phyloP scores from a whole-genome alignment of 164 flowering plant species.

The Umbilicus rupestris region DNA sequence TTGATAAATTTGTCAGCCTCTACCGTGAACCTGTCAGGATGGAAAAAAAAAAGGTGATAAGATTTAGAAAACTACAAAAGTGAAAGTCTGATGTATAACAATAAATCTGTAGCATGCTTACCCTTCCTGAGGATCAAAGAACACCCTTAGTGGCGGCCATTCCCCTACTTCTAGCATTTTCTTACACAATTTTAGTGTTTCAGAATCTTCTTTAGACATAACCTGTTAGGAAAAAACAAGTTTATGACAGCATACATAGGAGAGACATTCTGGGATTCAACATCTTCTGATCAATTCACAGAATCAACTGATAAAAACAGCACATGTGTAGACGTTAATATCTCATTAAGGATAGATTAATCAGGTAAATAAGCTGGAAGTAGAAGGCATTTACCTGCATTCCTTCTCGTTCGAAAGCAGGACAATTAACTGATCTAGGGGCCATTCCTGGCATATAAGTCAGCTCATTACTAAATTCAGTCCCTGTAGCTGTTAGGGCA shows the following conservation, averaged over 20 bases:
- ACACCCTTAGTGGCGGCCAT: slow-evolving; percentile 87
- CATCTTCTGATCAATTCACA: not conserved
- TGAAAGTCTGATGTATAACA: not conserved
- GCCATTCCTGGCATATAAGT: slow-evolving; percentile 82
- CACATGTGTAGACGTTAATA: not conserved
- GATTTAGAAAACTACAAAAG: not conserved
- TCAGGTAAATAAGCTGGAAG: not conserved
- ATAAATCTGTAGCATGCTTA: slow-evolving; percentile 15
- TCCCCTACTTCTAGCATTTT: slow-evolving; percentile 78
- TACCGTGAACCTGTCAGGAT: slow-evolving; percentile 67
- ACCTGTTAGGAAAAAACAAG: slow-evolving; percentile 27
- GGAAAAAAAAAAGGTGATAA: not conserved
- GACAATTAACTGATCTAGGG: slow-evolving; percentile 55
- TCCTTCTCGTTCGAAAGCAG: slow-evolving; percentile 62
- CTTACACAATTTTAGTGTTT: slow-evolving; percentile 63
- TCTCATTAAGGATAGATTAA: not conserved
- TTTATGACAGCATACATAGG: not conserved
- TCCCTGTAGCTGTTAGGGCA: slow-evolving; percentile 55
- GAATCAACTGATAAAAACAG: not conserved
- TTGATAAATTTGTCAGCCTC: slow-evolving; percentile 70
- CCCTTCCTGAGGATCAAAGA: slow-evolving; percentile 85
- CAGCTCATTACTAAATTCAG: slow-evolving; percentile 70
- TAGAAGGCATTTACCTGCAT: slow-evolving; percentile 57
- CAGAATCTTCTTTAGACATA: slow-evolving; percentile 57
- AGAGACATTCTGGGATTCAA: not conserved